Conservation (phyloP, 371 early-diverging fungal species). For the Mucor racemosus region DNA sequence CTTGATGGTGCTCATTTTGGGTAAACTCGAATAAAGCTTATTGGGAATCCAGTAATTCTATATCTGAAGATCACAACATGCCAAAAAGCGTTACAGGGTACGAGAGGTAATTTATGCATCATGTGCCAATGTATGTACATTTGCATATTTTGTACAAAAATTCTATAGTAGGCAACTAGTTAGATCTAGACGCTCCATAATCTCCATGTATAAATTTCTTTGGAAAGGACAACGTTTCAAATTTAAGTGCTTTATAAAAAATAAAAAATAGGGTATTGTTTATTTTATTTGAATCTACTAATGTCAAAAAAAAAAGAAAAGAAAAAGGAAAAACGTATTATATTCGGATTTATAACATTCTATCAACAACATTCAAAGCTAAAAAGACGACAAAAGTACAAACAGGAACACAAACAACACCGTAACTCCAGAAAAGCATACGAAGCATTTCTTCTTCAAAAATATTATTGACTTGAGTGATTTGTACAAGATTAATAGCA, state of each 20-base stretch:
- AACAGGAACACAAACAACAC: constrained; percentile 56
- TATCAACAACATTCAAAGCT: constrained; percentile 41
- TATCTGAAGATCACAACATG: not conserved
- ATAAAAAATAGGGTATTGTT: not conserved
- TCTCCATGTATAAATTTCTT: no score
- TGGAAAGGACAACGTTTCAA: no score
- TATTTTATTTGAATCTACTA: not conserved
- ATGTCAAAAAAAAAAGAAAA: not conserved
- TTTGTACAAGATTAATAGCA: constrained; percentile 62
- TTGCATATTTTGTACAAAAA: no score
- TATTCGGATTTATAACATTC: constrained; percentile 23
- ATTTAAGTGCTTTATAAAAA: not conserved
- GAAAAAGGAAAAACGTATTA: not conserved
- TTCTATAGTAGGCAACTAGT: no score
- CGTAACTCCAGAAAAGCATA: constrained; percentile 66
- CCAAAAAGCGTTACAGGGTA: not conserved
- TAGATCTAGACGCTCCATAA: no score
- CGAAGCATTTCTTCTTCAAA: constrained; percentile 62
- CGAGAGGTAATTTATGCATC: not conserved
- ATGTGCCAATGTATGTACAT: not conserved
- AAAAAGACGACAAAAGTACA: constrained; percentile 45
- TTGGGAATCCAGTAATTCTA: not conserved
- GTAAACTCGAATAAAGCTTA: not conserved
- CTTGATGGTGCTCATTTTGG: not conserved
- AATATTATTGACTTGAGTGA: constrained; percentile 56